A percentile compares a stretch with the other conserved stretches of the same genome.
Evolutionary conservation across 192 early-diverging fungal genomes (phyloP).

Genomic region (Chytriomyces sp.): DNA sequence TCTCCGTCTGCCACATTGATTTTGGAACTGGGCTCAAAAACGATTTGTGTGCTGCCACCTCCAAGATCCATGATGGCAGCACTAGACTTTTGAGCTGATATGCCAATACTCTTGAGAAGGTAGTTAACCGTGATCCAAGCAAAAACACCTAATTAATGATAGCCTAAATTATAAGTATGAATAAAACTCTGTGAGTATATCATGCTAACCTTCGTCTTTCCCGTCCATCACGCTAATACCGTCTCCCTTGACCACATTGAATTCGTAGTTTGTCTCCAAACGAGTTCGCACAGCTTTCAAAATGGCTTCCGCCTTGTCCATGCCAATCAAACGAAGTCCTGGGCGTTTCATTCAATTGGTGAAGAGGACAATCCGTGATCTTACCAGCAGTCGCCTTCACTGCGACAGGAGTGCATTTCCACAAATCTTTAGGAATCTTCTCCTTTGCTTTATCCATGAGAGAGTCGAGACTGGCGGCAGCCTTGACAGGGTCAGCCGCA

Average conservation of each 20-base stretch:
- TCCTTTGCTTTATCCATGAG: constrained; percentile 77
- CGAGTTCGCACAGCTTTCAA: constrained; percentile 69
- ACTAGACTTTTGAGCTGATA: constrained; percentile 54
- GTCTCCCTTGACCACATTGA: constrained; percentile 65
- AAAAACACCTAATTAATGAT: constrained; percentile 66
- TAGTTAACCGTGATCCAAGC: constrained; percentile 99
- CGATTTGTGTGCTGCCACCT: constrained; percentile 96
- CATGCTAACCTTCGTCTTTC: constrained; percentile 78
- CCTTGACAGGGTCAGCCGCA: constrained; percentile 67
- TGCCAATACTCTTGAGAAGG: constrained; percentile 69
- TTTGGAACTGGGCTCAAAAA: constrained; percentile 76
- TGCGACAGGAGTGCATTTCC: constrained; percentile 83
- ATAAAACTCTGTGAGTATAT: neutral
- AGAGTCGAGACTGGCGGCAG: constrained; percentile 78
- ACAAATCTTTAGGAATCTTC: constrained; percentile 68
- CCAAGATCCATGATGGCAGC: constrained; percentile 96
- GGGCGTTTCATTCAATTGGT: neutral
- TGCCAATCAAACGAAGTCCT: constrained; percentile 77
- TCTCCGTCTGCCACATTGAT: constrained; percentile 61
- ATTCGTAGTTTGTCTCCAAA: constrained; percentile 77
- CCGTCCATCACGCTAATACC: constrained; percentile 94
- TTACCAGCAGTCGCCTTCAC: constrained; percentile 92
- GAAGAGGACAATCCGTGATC: neutral
- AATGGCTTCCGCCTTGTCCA: constrained; percentile 71
- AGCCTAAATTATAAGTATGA: neutral